A percentile compares a stretch with the other conserved stretches of the same genome.
Evolutionary conservation across 1,139 yeast species (phyloP).

Genomic region (Magnusiomyces starmeri): DNA sequence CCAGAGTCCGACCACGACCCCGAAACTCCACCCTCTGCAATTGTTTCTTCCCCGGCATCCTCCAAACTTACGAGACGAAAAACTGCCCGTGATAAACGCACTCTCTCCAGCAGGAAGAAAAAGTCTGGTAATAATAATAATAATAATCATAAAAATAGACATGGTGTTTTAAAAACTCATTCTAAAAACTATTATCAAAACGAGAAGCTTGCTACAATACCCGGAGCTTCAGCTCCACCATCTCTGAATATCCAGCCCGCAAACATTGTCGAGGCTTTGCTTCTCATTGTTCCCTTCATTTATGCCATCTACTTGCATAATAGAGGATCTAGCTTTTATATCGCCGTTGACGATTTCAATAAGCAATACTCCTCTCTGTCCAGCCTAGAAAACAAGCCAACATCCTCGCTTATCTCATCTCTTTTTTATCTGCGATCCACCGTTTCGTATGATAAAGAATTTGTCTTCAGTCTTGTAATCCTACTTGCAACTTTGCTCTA

Average conservation of each 20-base stretch:
- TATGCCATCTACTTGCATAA: slow-evolving; percentile 2
- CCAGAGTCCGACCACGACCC: no score
- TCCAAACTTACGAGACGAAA: no score
- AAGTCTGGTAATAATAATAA: no score
- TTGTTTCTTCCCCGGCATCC: no score
- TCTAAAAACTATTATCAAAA: no score
- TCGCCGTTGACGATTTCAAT: slow-evolving; percentile 2
- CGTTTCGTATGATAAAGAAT: background rate
- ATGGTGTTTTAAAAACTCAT: no score
- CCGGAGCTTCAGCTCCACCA: background rate
- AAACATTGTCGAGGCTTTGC: slow-evolving; percentile 1
- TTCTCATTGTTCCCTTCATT: background rate
- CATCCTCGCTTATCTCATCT: background rate
- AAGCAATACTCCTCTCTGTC: background rate
- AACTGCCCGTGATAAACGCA: no score
- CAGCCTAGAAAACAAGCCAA: background rate
- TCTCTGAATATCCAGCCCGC: slow-evolving; percentile 3
- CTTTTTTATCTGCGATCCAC: background rate
- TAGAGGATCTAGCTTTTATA: background rate
- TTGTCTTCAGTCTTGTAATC: background rate
- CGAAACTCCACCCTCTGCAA: no score
- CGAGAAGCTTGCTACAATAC: no score
- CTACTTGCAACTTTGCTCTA: background rate
- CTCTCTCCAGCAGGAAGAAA: no score
- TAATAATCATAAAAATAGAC: no score